phyloP scores from a whole-genome alignment of 495 filamentous ascomycete species.

The Hyaloscypha hepaticicola region DNA sequence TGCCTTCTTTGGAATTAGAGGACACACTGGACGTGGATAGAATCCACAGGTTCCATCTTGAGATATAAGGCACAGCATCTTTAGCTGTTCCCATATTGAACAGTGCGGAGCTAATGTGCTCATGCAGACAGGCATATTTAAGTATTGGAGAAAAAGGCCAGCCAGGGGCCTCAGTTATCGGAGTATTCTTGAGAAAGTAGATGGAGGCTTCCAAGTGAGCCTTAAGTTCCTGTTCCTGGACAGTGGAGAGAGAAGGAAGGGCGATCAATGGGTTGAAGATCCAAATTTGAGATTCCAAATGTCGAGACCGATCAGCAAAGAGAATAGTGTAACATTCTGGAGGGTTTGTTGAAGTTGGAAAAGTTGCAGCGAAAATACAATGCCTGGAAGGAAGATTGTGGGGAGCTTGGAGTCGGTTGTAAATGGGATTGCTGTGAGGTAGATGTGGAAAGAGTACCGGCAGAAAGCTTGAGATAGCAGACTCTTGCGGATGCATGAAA shows the following conservation, averaged over 20 bases:
- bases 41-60: constrained; percentile 27
- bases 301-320: constrained; percentile 29
- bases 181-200: constrained; percentile 21
- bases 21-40: constrained; percentile 5
- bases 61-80: constrained; percentile 10
- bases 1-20: background rate
- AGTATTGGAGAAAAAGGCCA: constrained; percentile 29
- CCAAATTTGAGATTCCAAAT: constrained; percentile 33
- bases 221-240: constrained; percentile 4
- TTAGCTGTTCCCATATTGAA: constrained; percentile 7
- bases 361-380: constrained; percentile 31
- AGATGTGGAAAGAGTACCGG: constrained; percentile 25
- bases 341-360: constrained; percentile 10
- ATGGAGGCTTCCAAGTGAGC: constrained; percentile 19
- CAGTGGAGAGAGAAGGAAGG: background rate
- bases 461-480: constrained; percentile 19
- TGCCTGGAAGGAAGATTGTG: constrained; percentile 27
- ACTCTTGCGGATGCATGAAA: constrained; percentile 16
- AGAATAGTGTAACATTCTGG: constrained; percentile 26
- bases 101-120: background rate
- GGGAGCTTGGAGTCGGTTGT: constrained; percentile 28
- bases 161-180: constrained; percentile 26
- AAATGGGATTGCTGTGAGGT: constrained; percentile 22
- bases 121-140: constrained; percentile 25
- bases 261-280: constrained; percentile 28